Evolutionary conservation across 768 basidiomycete species (phyloP).

Genomic region (Tricholoma matsutake): DNA sequence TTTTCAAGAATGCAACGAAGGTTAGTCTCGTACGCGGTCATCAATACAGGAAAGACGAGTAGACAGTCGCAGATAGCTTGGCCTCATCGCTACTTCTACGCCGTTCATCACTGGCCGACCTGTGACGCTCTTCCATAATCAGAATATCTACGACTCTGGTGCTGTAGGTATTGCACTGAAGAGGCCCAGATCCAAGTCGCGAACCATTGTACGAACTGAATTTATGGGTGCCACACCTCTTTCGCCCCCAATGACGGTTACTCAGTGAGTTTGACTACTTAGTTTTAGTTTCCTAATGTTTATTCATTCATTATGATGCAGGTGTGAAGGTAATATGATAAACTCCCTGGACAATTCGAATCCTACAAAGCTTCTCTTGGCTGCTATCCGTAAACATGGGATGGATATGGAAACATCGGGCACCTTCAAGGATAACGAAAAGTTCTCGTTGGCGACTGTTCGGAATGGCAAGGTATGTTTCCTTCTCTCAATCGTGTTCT

Average conservation of each 20-base stretch:
- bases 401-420: constrained; percentile 24
- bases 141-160: constrained; percentile 54
- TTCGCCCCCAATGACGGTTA: constrained; percentile 47
- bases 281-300: background rate
- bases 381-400: constrained; percentile 42
- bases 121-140: constrained; percentile 63
- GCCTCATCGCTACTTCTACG: constrained; percentile 69
- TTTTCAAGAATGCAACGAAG: constrained; percentile 46
- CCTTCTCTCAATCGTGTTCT: background rate
- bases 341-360: constrained; percentile 53
- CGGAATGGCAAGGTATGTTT: constrained; percentile 26
- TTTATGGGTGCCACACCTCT: constrained; percentile 44
- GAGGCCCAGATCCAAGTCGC: background rate
- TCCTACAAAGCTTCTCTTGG: constrained; percentile 58
- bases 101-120: constrained; percentile 78
- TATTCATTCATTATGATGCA: constrained; percentile 20
- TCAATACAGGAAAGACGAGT: background rate
- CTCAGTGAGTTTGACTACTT: constrained; percentile 37
- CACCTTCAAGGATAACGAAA: constrained; percentile 49
- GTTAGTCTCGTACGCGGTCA: constrained; percentile 31
- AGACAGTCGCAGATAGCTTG: constrained; percentile 40
- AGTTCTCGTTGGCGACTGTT: constrained; percentile 53
- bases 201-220: constrained; percentile 17
- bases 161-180: constrained; percentile 65
- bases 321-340: constrained; percentile 73